These are phyloP conservation scores for Prunus campanulata DNA, from an alignment of 306 rosid genomes.

Conservation along the genomic window DNA sequence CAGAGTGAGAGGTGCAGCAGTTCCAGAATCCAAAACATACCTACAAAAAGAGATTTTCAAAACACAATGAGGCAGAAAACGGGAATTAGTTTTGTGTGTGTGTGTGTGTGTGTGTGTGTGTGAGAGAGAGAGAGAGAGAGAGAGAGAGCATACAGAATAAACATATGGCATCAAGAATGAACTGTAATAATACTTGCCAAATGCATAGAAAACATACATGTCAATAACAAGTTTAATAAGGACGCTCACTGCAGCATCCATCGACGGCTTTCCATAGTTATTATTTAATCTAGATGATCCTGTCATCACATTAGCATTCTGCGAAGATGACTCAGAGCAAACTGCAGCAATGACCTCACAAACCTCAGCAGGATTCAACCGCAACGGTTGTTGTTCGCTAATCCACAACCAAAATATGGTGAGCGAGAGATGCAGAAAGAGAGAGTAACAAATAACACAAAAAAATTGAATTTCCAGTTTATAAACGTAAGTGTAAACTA, in stretches of 20 bases:
- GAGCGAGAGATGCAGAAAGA: slow-evolving; percentile 11
- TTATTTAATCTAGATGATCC: slow-evolving; percentile 65
- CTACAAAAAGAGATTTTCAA: slow-evolving; percentile 46
- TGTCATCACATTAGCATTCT: slow-evolving; percentile 52
- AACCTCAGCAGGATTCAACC: slow-evolving; percentile 96
- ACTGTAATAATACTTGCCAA: slow-evolving; percentile 24
- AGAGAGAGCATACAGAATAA: neutral
- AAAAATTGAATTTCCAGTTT: neutral
- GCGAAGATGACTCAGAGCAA: slow-evolving; percentile 81
- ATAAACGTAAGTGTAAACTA: neutral
- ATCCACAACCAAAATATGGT: slow-evolving; percentile 42
- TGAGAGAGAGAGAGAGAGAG: neutral
- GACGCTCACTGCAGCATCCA: slow-evolving; percentile 99
- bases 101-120: too few relatives aligned
- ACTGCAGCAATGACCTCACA: slow-evolving; percentile 96
- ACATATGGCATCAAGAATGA: slow-evolving; percentile 7
- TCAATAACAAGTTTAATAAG: slow-evolving; percentile 93
- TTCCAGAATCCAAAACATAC: slow-evolving; percentile 86
- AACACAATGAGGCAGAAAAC: slow-evolving; percentile 16
- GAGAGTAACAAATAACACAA: neutral
- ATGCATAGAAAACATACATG: slow-evolving; percentile 69
- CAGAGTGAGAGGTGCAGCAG: slow-evolving; percentile 97
- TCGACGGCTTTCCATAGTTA: slow-evolving; percentile 78
- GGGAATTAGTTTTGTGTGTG: neutral
- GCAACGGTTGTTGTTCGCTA: slow-evolving; percentile 98